Evolutionary conservation across 768 basidiomycete genomes (phyloP).

Genomic region (Auricularia sp.): DNA sequence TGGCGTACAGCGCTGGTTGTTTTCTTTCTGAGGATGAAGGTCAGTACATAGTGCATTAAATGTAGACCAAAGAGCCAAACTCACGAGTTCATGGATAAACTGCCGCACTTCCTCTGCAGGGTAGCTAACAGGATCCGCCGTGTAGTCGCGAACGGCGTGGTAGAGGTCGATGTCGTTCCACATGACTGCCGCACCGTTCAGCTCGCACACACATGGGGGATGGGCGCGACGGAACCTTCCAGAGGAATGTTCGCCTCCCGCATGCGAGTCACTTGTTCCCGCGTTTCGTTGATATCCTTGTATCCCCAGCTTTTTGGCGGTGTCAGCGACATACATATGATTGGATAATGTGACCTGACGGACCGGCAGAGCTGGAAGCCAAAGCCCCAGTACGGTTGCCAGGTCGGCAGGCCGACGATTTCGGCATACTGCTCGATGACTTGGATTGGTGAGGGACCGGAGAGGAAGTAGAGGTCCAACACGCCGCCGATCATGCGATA

Average conservation of each 20-base stretch:
- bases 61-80: conserved; percentile 9
- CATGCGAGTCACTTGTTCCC: conserved; percentile 46
- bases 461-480: conserved; percentile 21
- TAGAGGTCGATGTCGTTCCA: conserved; percentile 76
- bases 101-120: conserved; percentile 40
- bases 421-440: conserved; percentile 65
- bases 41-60: no score
- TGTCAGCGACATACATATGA: background rate
- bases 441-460: conserved; percentile 33
- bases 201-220: no score
- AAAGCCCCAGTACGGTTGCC: conserved; percentile 68
- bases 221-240: conserved; percentile 37
- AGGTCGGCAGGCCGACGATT: conserved; percentile 55
- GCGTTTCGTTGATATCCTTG: conserved; percentile 42
- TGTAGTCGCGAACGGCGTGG: conserved; percentile 59
- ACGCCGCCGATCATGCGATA: conserved; percentile 64
- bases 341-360: background rate
- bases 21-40: conserved; percentile 22
- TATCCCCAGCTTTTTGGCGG: conserved; percentile 39
- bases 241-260: conserved; percentile 64
- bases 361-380: conserved; percentile 50
- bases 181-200: conserved; percentile 36
- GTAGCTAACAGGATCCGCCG: conserved; percentile 54
- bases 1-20: conserved; percentile 38
- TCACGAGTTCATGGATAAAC: conserved; percentile 49